Evolutionary conservation across 2,329 filamentous ascomycete species (phyloP), one percentile per base, ranked within the genome.

Genomic region (Aspergillus sojae): DNA sequence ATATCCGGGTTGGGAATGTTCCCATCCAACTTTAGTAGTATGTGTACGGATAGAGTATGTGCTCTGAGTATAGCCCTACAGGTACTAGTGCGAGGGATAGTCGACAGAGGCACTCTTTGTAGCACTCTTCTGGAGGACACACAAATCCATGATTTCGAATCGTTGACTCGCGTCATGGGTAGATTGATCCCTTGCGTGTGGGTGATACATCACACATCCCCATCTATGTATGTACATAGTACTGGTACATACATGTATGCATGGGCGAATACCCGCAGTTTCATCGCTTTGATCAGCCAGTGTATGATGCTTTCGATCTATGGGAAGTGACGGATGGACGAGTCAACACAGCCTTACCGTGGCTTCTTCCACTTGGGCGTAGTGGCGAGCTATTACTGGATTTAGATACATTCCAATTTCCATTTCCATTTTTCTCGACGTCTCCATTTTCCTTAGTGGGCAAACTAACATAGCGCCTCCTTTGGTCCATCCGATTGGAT

Each of bases 401-500:
- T 32, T 39, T 3, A 55, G 52, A 55, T 32, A 19, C 48, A 32
- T 55, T 61, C 39, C 58, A 19, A 41, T 41, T 41, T 41, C 34
- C 34, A 54, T 58, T 41, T 39, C 30, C 54, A 36, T 28, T 53
- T 56, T 50, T 50, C 45, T 23, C 12, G 43, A 50, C 30, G 14
- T 60, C 60, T 55, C 32, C 32, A 36, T 55, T 21, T 55, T 19
- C 54, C 39, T 56, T 28, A 23, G 41, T 57, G 53, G 60, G 21
- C 5, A 34, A 45, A 21, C 59, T 52, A 59, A 41, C 45, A 34
- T 59, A 54, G 56, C 56, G 52, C 48, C 39, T 30, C 58, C 58
- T 67, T 58, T 60, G 39, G 50, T 56, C 52, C 64, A 65, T 68
- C 65, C 62, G 64, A 68, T 68, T 69, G 66, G 68, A 64, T 60